Evolutionary conservation across 495 filamentous ascomycete genomes (phyloP).

Genomic region (Apiosordaria backusii): DNA sequence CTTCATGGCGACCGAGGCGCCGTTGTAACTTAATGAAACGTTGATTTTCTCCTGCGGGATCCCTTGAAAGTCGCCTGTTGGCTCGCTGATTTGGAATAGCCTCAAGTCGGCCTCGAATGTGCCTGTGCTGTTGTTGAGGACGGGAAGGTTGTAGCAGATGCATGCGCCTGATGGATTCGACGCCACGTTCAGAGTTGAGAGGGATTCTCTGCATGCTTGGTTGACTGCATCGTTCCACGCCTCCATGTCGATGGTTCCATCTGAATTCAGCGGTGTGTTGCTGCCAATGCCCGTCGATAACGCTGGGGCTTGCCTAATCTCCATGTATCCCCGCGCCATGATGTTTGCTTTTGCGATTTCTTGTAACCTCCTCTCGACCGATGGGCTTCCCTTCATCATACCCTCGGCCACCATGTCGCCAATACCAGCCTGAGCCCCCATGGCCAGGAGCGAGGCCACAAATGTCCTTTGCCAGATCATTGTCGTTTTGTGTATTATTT

Average conservation of each 20-base stretch:
- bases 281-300: constrained; percentile 1
- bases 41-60: constrained; percentile 54
- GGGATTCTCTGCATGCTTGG: constrained; percentile 48
- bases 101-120: constrained; percentile 68
- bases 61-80: constrained; percentile 55
- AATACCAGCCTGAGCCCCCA: constrained; percentile 29
- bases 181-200: constrained; percentile 46
- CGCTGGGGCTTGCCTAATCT: constrained; percentile 18
- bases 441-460: constrained; percentile 29
- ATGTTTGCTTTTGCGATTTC: constrained; percentile 28
- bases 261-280: constrained; percentile 27
- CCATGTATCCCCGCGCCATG: constrained; percentile 18
- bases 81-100: constrained; percentile 58
- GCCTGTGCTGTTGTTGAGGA: constrained; percentile 58
- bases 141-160: constrained; percentile 73
- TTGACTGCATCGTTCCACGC: constrained; percentile 52
- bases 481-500: constrained; percentile 20
- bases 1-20: constrained; percentile 50
- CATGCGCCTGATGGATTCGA: constrained; percentile 68
- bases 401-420: constrained; percentile 26
- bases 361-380: constrained; percentile 25
- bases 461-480: constrained; percentile 33
- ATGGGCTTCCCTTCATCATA: constrained; percentile 22
- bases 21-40: constrained; percentile 56
- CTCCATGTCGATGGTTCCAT: constrained; percentile 39